phyloP scores from a whole-genome alignment of 2,329 filamentous ascomycete genomes.

The Paramyrothecium roridum region DNA sequence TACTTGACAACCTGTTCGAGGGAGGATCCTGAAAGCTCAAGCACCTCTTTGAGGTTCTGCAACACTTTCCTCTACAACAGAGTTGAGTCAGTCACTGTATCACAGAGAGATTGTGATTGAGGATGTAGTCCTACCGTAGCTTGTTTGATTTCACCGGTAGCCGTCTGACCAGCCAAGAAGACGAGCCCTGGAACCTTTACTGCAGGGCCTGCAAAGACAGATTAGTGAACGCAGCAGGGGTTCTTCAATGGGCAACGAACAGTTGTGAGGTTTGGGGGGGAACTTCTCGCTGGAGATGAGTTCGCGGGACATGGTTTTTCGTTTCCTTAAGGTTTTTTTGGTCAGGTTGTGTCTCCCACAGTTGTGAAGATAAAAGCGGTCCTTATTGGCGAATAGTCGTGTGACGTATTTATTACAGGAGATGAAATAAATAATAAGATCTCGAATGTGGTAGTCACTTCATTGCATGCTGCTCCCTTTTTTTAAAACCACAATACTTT shows the following conservation, averaged over 20 bases:
- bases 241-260: conserved; percentile 17
- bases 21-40: conserved; percentile 62
- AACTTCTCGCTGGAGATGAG: conserved; percentile 44
- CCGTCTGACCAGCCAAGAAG: conserved; percentile 44
- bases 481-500: too few species aligned
- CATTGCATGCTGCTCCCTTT: too few species aligned
- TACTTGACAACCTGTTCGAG: conserved; percentile 67
- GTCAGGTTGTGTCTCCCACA: too few species aligned
- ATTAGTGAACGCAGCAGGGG: background rate
- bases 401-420: too few species aligned
- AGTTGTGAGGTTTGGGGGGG: conserved; percentile 43
- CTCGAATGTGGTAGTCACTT: too few species aligned
- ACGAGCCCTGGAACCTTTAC: conserved; percentile 42
- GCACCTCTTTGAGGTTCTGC: conserved; percentile 62
- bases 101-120: background rate
- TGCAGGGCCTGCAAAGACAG: conserved; percentile 13
- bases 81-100: background rate
- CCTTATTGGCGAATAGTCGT: too few species aligned
- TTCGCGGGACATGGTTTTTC: conserved; percentile 37
- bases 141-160: conserved; percentile 44
- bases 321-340: too few species aligned
- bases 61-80: conserved; percentile 8
- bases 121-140: conserved; percentile 31
- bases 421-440: too few species aligned
- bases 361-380: too few species aligned